These are phyloP conservation scores for Xylariaceae sp. DNA, from an alignment of 2,329 filamentous ascomycete genomes.

Conservation along the genomic window DNA sequence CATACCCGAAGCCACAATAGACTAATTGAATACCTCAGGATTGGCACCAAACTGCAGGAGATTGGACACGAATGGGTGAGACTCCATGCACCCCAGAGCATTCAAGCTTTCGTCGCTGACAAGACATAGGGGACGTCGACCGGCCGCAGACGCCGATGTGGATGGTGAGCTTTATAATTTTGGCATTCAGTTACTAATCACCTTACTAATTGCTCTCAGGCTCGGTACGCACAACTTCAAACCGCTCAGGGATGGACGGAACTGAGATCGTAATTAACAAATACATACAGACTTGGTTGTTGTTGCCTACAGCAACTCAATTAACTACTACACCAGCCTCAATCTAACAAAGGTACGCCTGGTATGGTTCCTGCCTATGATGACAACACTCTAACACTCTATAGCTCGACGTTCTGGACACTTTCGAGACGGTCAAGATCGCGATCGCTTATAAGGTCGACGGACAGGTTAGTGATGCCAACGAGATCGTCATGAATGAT, in stretches of 20 bases:
- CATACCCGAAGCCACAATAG: not conserved
- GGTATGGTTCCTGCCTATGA: not conserved
- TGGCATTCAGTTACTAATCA: not conserved
- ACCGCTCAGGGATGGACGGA: not conserved
- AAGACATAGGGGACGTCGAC: conserved; percentile 1
- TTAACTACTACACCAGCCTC: conserved; percentile 59
- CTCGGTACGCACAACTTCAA: not conserved
- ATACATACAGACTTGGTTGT: conserved; percentile 21
- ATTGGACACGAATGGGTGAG: conserved; percentile 2
- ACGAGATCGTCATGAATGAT: not conserved
- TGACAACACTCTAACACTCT: not conserved
- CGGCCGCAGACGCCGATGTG: conserved; percentile 2
- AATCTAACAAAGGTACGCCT: conserved; percentile 39
- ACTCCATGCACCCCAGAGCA: not conserved
- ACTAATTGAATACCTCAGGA: not conserved
- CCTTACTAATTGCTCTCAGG: not conserved
- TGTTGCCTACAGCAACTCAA: conserved; percentile 16
- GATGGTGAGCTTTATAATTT: conserved; percentile 1
- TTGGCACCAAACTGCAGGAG: conserved; percentile 2
- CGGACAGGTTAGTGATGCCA: not conserved
- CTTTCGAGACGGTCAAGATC: conserved; percentile 66
- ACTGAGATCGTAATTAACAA: not conserved
- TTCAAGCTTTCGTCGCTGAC: not conserved
- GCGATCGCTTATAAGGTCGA: not conserved
- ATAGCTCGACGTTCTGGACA: conserved; percentile 65